Base-by-base conservation (phyloP, 345 rosid genomes). In the Salix koriyanagi region DNA sequence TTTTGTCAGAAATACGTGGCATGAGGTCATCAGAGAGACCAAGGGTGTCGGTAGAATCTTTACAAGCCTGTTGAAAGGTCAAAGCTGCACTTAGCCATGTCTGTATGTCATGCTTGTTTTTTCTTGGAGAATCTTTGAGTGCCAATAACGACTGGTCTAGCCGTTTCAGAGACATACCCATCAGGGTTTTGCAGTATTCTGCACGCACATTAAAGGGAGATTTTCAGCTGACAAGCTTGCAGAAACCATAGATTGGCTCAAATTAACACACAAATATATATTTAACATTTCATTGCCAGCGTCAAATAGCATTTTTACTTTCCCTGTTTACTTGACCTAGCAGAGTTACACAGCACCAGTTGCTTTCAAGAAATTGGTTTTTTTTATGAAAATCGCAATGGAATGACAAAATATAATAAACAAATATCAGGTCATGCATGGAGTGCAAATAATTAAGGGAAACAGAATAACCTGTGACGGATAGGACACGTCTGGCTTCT, bases 31-130 rank as follows among this genome's bases (percentile, higher is more conserved):
- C 21, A 72, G 82, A 39, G 42, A 62, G 81, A 42, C 61, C 37
- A 23, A 74, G 73, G 71, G 39, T 70, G 58, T 77, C 79, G 46
- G 81, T 60, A 2, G 89, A 88, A 80, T 89, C 97, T 76, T 89
- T 90, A 84, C 98, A 94, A 23, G 91, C 70, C 82, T 91, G 89
- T 73, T 91, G 93, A 84, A 83, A 86, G 7, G 97, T 88, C 76
- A 92, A 21, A 71, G 89, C 93, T 10, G 98, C 91, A 34, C 94
- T 91, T 32, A 94, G 84, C 94, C 94, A 94, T 41, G 98, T 90
- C 76, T 87, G 89, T 46, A 92, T 52, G 84, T 94, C 89, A 34
- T 79, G 69, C 72, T 87, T 91, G 81, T 81, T 80, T 54, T 81
- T 77, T 13, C 18, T 54, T 18, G 44, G 90, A 74, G 85, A 84